A percentile compares a stretch with the other conserved stretches of the same genome.
Conservation (phyloP, 306 rosid species). For the Rosa multiflora region DNA sequence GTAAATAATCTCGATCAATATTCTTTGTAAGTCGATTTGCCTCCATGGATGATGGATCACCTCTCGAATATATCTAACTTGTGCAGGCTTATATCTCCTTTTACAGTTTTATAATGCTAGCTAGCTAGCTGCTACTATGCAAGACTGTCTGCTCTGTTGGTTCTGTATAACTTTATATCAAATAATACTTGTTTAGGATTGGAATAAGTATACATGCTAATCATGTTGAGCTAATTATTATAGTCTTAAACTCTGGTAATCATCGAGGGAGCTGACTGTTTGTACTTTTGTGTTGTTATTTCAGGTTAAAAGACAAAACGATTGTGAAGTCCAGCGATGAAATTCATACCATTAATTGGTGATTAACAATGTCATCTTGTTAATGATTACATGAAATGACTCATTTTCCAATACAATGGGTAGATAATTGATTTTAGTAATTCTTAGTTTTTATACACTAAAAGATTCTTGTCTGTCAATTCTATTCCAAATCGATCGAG, state of each 20-base stretch:
- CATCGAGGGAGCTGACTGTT: neutral
- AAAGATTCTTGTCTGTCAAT: neutral
- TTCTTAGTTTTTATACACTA: neutral
- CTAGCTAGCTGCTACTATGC: neutral
- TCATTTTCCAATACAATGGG: neutral
- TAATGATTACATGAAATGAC: neutral
- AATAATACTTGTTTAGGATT: too few species aligned
- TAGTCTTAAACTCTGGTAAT: neutral
- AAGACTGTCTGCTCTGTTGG: neutral
- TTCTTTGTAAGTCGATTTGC: neutral
- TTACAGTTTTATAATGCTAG: neutral
- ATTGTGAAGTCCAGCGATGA: neutral
- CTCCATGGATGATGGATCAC: neutral
- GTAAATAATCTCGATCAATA: neutral
- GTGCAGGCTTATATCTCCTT: neutral
- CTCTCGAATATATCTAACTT: neutral
- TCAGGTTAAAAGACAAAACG: slow-evolving; percentile 10
- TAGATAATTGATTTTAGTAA: neutral
- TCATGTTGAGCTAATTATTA: neutral
- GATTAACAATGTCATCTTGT: neutral
- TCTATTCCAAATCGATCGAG: too few species aligned
- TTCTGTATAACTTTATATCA: neutral
- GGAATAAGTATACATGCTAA: neutral
- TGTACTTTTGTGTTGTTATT: neutral
- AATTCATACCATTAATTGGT: neutral